Conservation (phyloP, 129 eudicot genomes). For the Gnaphalium uliginosum region DNA sequence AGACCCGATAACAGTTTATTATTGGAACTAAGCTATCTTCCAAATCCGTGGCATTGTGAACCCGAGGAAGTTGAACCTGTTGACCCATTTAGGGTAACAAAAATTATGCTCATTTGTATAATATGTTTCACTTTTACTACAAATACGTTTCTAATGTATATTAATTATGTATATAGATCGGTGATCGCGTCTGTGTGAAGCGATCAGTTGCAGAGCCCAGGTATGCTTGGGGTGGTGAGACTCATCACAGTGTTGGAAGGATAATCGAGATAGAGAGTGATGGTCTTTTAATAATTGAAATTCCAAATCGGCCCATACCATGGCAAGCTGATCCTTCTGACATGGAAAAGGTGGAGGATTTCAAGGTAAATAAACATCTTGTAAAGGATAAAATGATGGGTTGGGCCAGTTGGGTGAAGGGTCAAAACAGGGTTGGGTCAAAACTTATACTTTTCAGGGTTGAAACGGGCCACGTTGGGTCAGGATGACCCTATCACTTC, state of each 20-base stretch:
- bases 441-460: not conserved
- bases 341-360: constrained; percentile 97
- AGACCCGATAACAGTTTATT: constrained; percentile 91
- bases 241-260: constrained; percentile 97
- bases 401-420: not conserved
- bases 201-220: constrained; percentile 98
- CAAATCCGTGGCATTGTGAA: constrained; percentile 98
- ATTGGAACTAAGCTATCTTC: constrained; percentile 94
- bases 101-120: not conserved
- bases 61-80: constrained; percentile 99
- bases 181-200: constrained; percentile 95
- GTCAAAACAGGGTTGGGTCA: not conserved
- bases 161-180: constrained; percentile 55
- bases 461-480: not conserved
- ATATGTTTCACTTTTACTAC: not conserved
- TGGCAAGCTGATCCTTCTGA: constrained; percentile 99
- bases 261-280: constrained; percentile 90
- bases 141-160: constrained; percentile 1
- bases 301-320: constrained; percentile 90
- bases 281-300: constrained; percentile 92
- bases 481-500: not conserved
- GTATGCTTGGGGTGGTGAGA: constrained; percentile 99
- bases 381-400: not conserved
- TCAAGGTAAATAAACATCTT: constrained; percentile 63
- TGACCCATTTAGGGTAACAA: constrained; percentile 78